These are phyloP conservation scores for Macroventuria anomochaeta DNA, from an alignment of 2,329 filamentous ascomycete species.

Conservation along the genomic window DNA sequence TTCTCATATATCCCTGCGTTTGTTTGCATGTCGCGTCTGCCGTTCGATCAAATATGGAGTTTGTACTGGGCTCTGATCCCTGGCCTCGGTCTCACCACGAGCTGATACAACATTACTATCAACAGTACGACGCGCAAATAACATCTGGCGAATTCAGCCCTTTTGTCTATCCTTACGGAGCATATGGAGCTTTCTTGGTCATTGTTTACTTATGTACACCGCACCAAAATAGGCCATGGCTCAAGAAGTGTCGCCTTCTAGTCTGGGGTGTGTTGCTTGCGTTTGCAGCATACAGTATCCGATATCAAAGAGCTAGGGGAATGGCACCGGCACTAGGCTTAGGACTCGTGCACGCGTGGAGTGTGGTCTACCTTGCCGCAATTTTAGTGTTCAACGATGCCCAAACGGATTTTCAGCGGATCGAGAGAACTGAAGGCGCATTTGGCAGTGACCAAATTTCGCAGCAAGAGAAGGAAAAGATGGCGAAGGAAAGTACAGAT, in stretches of 20 bases:
- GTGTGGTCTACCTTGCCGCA: constrained; percentile 59
- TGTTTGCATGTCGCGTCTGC: background rate
- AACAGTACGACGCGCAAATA: constrained; percentile 50
- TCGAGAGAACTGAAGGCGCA: constrained; percentile 54
- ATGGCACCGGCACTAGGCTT: constrained; percentile 62
- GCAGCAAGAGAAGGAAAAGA: background rate
- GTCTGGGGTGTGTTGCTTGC: constrained; percentile 54
- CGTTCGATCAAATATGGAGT: constrained; percentile 2
- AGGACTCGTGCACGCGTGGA: constrained; percentile 62
- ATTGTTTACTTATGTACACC: constrained; percentile 61
- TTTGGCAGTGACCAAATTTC: constrained; percentile 19
- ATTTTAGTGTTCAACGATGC: constrained; percentile 63
- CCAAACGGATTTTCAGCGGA: constrained; percentile 62
- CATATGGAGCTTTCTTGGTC: constrained; percentile 49
- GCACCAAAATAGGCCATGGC: constrained; percentile 50
- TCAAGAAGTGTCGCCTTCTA: constrained; percentile 53
- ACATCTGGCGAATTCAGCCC: constrained; percentile 50
- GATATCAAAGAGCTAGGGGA: constrained; percentile 55
- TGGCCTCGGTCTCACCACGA: constrained; percentile 47
- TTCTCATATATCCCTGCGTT: constrained; percentile 3
- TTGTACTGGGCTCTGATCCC: constrained; percentile 12
- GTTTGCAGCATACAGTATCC: constrained; percentile 54
- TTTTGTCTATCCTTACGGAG: constrained; percentile 54
- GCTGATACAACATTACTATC: constrained; percentile 45
- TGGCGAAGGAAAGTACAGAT: background rate